Evolutionary conservation across 1,284 basidiomycete genomes (phyloP).

Genomic region (Ustilago xerochloae): DNA sequence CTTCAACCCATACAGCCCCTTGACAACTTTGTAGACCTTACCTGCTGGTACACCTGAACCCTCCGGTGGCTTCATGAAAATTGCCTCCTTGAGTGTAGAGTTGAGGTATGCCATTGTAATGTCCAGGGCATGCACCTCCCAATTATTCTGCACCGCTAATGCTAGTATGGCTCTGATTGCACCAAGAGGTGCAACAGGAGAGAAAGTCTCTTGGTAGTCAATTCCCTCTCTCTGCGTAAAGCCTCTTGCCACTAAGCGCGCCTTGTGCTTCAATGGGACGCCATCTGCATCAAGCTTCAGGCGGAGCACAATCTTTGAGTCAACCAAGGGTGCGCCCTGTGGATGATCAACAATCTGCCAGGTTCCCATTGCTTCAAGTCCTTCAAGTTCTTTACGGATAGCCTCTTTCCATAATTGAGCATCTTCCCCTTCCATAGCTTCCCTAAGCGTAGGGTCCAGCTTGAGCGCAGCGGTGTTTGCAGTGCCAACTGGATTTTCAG

Average conservation of each 20-base stretch:
- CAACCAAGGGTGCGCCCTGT: not conserved
- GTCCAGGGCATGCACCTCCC: not conserved
- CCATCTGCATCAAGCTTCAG: constrained; percentile 1
- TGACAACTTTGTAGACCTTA: not conserved
- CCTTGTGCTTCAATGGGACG: constrained; percentile 1
- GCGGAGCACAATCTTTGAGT: constrained; percentile 3
- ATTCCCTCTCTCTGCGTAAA: constrained; percentile 9
- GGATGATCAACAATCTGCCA: constrained; percentile 4
- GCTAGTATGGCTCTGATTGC: constrained; percentile 3
- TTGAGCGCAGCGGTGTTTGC: constrained; percentile 1
- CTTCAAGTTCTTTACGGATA: constrained; percentile 2
- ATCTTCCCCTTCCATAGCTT: constrained; percentile 5
- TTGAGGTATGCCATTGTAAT: constrained; percentile 7
- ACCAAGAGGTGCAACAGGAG: not conserved
- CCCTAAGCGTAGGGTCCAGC: not conserved
- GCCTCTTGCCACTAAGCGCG: constrained; percentile 7
- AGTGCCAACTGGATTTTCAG: not conserved
- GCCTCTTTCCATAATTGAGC: constrained; percentile 7
- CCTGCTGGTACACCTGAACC: not conserved
- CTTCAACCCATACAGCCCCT: constrained; percentile 1
- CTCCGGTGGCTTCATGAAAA: constrained; percentile 3
- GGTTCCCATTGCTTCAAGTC: constrained; percentile 12
- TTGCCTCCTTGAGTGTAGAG: not conserved
- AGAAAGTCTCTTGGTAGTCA: constrained; percentile 7
- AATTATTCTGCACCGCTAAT: not conserved